Evolutionary conservation across 768 basidiomycete genomes (phyloP).

Genomic region (Boletus subparvulus): DNA sequence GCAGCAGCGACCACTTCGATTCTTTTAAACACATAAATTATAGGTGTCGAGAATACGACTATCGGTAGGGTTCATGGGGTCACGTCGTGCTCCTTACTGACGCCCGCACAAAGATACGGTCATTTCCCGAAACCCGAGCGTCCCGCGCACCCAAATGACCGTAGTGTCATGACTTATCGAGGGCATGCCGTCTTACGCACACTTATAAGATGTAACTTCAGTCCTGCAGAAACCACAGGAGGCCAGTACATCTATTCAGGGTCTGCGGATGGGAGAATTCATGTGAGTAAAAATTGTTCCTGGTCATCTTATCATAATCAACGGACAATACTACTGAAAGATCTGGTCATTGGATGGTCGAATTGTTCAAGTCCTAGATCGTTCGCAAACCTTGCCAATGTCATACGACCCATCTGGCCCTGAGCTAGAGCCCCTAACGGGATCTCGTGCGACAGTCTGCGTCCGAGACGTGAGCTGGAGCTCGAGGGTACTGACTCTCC

Average conservation of each 20-base stretch:
- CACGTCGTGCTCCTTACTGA: constrained; percentile 10
- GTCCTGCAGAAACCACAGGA: constrained; percentile 89
- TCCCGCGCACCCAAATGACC: constrained; percentile 78
- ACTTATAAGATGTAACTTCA: constrained; percentile 95
- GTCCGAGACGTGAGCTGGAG: constrained; percentile 98
- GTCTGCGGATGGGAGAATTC: constrained; percentile 80
- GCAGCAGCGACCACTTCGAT: constrained; percentile 67
- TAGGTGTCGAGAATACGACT: constrained; percentile 69
- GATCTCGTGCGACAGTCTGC: constrained; percentile 44
- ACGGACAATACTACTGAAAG: constrained; percentile 38
- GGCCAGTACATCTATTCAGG: constrained; percentile 94
- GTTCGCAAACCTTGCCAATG: constrained; percentile 69
- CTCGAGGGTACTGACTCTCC: constrained; percentile 52
- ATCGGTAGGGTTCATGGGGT: constrained; percentile 56
- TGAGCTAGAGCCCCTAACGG: constrained; percentile 39
- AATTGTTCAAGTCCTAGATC: constrained; percentile 80
- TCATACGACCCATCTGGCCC: constrained; percentile 68
- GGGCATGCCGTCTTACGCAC: constrained; percentile 90
- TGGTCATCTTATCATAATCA: background rate
- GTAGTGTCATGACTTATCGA: constrained; percentile 93
- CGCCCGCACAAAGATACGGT: constrained; percentile 46
- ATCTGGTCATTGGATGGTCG: constrained; percentile 95
- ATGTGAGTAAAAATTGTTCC: constrained; percentile 48
- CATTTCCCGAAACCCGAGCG: constrained; percentile 63
- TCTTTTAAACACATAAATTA: constrained; percentile 47